phyloP scores from a whole-genome alignment of 192 early-diverging fungal genomes.

The Fimicolochytrium jonesii region DNA sequence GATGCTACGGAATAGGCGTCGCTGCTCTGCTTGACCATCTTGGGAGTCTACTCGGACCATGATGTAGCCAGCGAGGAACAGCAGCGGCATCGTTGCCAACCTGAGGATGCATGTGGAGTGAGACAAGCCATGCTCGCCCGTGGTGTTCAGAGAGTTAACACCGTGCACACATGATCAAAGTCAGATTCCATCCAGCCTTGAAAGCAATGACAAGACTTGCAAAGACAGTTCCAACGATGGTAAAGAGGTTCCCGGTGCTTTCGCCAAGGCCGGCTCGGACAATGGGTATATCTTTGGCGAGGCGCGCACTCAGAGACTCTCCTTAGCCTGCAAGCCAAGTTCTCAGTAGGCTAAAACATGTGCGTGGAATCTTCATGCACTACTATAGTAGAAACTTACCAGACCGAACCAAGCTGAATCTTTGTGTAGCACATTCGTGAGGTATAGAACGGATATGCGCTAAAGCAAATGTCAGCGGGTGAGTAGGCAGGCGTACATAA shows the following conservation, averaged over 20 bases:
- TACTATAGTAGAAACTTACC: no score
- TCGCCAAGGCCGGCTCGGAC: background rate
- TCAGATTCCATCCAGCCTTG: background rate
- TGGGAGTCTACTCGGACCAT: background rate
- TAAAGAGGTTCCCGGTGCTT: background rate
- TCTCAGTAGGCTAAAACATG: no score
- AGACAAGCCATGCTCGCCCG: background rate
- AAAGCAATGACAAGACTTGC: background rate
- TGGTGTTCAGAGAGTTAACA: no score
- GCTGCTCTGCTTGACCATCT: background rate
- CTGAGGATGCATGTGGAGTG: background rate
- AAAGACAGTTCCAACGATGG: background rate
- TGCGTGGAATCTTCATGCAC: no score
- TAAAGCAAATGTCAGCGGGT: no score
- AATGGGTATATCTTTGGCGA: background rate
- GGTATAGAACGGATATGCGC: no score
- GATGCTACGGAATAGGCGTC: conserved; percentile 78
- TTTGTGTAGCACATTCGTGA: no score
- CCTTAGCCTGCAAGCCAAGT: no score
- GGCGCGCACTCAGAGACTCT: background rate
- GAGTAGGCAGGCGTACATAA: background rate
- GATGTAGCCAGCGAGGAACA: background rate
- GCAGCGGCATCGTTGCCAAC: background rate
- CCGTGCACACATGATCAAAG: background rate
- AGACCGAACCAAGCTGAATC: background rate